These are phyloP conservation scores for Allodekkera sacchari DNA, from an alignment of 805 yeast species.

Conservation along the genomic window DNA sequence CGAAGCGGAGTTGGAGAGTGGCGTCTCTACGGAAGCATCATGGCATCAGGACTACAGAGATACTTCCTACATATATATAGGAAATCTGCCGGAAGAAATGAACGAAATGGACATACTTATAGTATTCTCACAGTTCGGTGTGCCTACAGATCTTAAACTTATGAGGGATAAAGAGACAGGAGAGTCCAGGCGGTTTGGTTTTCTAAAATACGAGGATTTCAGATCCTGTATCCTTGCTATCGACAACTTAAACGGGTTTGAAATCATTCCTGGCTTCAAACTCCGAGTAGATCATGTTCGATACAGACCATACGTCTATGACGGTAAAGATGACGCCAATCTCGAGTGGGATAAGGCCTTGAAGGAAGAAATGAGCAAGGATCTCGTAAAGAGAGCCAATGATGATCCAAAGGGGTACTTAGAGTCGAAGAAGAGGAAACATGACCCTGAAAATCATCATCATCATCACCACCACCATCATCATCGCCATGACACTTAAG, in stretches of 20 bases:
- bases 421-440: conserved; percentile 9
- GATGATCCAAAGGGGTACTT: conserved; percentile 2
- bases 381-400: conserved; percentile 25
- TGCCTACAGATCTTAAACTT: conserved; percentile 68
- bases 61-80: conserved; percentile 71
- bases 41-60: conserved; percentile 87
- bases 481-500: background rate
- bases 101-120: conserved; percentile 70
- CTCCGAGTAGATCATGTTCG: conserved; percentile 67
- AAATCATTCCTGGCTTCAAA: conserved; percentile 35
- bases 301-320: conserved; percentile 37
- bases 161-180: conserved; percentile 60
- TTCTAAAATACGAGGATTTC: conserved; percentile 75
- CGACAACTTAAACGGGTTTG: conserved; percentile 74
- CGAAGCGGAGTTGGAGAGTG: conserved; percentile 56
- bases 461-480: conserved; percentile 4
- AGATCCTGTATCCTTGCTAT: conserved; percentile 76
- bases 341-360: conserved; percentile 23
- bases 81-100: conserved; percentile 55
- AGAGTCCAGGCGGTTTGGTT: conserved; percentile 67
- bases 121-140: conserved; percentile 84
- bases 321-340: conserved; percentile 39
- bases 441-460: conserved; percentile 4
- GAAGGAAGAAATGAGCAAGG: conserved; percentile 36
- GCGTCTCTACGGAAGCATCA: conserved; percentile 54